Evolutionary conservation across 2,329 filamentous ascomycete genomes (phyloP), one percentile per base, ranked within the genome.

Genomic region (Phaeosphaeriaceae sp.): DNA sequence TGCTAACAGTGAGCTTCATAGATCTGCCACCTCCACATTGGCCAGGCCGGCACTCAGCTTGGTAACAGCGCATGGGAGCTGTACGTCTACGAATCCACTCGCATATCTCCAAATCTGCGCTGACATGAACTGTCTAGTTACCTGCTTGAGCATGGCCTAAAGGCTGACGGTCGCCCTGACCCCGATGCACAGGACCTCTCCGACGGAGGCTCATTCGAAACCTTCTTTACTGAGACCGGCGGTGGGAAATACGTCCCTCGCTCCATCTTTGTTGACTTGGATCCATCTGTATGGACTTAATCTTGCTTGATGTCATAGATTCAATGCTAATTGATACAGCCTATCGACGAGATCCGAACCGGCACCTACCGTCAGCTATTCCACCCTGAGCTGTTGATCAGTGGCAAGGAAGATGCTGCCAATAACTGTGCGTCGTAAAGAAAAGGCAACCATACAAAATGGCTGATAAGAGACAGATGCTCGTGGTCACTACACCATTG

Each of bases 51-150:
- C 77, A 84, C 81, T 71, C 86, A 89, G 83, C 84, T 89, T 58
- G 87, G 86, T 70, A 88, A 88, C 81, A 87, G 84, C 72, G 86
- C 87, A 65, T 89, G 86, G 86, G 86, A 89, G 77, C 85, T 89
- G 86, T 89, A 83, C 71, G 86, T 69, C 65, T 66, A 46, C 49
- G 48, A 46, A 46, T 32, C 37, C 42, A 15, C 33, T 49, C 34
- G 42, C 52, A 39, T 36, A 29, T n/a, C 42, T 40, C 42, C 36
- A 54, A 56, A 26, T 46, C 32, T 26, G 33, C 35, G 50, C 62
- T 70, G 47, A 71, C 52, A 30, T 32, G 21, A 40, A 20, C 29
- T 18, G n/a, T 36, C 59, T 69, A 88, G 86, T 67, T 89, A 89
- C 74, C 84, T 88, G 58, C 83, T 89, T 57, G 87, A 89, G 81